Evolutionary conservation across 371 early-diverging fungal species (phyloP), one percentile per base, ranked within the genome.

Genomic region (Synchytrium microbalum): DNA sequence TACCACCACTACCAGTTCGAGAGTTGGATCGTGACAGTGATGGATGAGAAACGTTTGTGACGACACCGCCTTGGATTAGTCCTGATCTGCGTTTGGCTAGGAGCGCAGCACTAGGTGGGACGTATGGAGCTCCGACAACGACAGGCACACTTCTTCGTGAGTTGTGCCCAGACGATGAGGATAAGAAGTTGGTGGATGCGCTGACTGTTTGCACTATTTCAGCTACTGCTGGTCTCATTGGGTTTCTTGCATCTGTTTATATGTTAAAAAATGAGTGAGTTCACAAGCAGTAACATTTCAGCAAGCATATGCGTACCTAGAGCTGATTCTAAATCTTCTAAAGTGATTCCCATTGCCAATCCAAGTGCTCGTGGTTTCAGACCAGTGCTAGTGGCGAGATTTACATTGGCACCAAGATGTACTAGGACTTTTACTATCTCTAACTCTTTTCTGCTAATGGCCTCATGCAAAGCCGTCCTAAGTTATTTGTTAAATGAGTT

Each of bases 381-480:
- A 10, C 46, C 46, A 5, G 5, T 19, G 10, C 10, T 10, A 19
- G 5, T 38, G 5, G 46, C 19, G 19, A 38, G 5, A 38, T 38
- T 38, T 38, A 38, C 19, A 38, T 38, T 38, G 46, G 46, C 46
- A 10, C 46, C 46, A 38, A 38, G 46, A 38, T 38, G 46, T 10
- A 38, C 46, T 19, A 38, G 46, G 5, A 38, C 19, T 38, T 19
- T 38, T 5, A 19, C 46, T 19, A 38, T 19, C 10, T 38, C 46
- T 19, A 5, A 38, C 19, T 38, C 46, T 38, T 38, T 19, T 38
- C 46, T 38, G 19, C 46, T 38, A 19, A 72, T 32, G 14, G 76
- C 74, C 58, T 76, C 76, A 51, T 76, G 76, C 10, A 76, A 58
- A 3, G 72, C 58, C 1, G 76, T 74, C 76, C 76, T 76, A 30